A percentile compares a stretch with the other conserved stretches of the same genome.
Evolutionary conservation across 495 filamentous ascomycete genomes (phyloP).

Genomic region (Lasiosphaeriaceae sp.): DNA sequence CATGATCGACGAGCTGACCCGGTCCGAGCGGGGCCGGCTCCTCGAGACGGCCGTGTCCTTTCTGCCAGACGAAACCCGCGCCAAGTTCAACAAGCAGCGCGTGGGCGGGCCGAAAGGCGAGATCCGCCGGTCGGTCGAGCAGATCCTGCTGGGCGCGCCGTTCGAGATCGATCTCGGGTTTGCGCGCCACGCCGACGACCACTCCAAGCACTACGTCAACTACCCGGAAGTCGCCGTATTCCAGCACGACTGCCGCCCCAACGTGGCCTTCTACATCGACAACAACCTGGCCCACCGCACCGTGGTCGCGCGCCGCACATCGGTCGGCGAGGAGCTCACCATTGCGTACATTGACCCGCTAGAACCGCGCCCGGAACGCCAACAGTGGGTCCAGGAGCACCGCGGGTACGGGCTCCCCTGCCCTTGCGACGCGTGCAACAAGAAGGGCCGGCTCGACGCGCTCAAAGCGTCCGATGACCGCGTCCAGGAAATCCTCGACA

Average conservation of each 20-base stretch:
- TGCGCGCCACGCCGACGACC: not conserved
- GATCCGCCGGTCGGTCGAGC: constrained; percentile 17
- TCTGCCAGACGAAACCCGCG: constrained; percentile 25
- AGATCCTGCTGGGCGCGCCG: constrained; percentile 26
- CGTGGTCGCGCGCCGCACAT: constrained; percentile 26
- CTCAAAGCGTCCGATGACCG: constrained; percentile 21
- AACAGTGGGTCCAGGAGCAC: constrained; percentile 19
- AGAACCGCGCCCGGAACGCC: constrained; percentile 15
- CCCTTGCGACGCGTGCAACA: constrained; percentile 20
- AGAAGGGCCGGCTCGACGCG: constrained; percentile 4
- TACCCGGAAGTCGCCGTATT: constrained; percentile 27
- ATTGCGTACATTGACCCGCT: constrained; percentile 30
- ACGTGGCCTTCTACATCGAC: constrained; percentile 31
- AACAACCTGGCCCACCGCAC: constrained; percentile 18
- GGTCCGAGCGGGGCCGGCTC: constrained; percentile 19
- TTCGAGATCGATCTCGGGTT: constrained; percentile 29
- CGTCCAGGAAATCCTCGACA: constrained; percentile 18
- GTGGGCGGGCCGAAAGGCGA: not conserved
- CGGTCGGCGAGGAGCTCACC: constrained; percentile 31
- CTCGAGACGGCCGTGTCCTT: constrained; percentile 28
- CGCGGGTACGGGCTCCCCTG: constrained; percentile 14
- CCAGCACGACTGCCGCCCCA: constrained; percentile 35
- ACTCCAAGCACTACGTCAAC: constrained; percentile 27
- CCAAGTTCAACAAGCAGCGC: constrained; percentile 20
- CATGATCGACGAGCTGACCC: constrained; percentile 22